Base-by-base conservation (phyloP, 805 yeast species). In the Candida yuanshanica region DNA sequence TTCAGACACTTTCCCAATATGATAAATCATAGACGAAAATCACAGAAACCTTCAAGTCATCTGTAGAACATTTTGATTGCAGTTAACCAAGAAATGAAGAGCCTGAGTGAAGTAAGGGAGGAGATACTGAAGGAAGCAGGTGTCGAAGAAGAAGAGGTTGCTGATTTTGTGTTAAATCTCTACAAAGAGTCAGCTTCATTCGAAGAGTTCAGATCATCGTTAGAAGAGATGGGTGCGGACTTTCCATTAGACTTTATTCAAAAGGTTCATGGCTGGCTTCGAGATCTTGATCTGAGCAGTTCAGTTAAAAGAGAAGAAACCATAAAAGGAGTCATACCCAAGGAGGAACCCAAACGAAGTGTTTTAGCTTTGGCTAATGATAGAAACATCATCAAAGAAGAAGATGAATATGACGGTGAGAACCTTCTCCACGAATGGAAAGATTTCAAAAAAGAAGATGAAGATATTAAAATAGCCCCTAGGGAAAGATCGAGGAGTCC, bases 131-230 rank as follows among this genome's bases (percentile, higher is more conserved):
- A 40, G 13, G 42, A 55, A 9, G 42, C 59, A 1, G 75, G 70
- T 8, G 54, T 64, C 4, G 61, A 64, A 27, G 80, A 76, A 42
- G 59, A 56, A 27, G 60, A 65, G 6, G 62, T 75, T 18, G 72
- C 77, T 1, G 75, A 72, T 44, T 75, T 70, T 49, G 58, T 78
- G 5, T 43, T 68, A 12, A 65, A 66, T 42, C 49, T 77, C 8
- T 64, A 64, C 45, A 47, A 49, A 2, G 53, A 58, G 18, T 59
- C 72, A 3, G 23, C 45, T 3, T 55, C 61, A 14, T 43, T 57
- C 2, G 50, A 50, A 6, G 65, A 63, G 11, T 74, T 78, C 48
- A 54, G 56, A 17, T 35, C 49, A 13, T 62, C 60, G 5, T 53
- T 77, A 18, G 52, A 55, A 5, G 73, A 66, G 13, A 58, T 67